These are phyloP conservation scores for Eucalyptus fibrosa DNA, from an alignment of 345 rosid genomes.

Conservation along the genomic window DNA sequence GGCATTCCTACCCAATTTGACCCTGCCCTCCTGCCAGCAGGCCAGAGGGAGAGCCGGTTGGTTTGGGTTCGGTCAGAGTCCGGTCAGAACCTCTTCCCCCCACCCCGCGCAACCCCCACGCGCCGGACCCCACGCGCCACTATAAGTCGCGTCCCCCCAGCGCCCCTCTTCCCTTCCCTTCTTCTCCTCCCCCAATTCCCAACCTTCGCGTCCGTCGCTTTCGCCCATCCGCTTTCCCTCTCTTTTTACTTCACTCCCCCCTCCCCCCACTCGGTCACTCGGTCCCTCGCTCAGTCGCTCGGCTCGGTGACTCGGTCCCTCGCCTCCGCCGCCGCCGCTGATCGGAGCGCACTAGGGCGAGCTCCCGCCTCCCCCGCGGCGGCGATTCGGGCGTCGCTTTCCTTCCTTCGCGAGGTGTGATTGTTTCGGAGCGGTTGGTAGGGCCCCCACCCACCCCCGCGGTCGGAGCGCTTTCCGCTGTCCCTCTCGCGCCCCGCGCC, in stretches of 20 bases:
- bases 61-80: not conserved
- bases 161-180: not conserved
- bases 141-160: not conserved
- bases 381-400: not conserved
- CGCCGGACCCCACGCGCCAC: constrained; percentile 4
- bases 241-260: not conserved
- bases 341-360: not conserved
- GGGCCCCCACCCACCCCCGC: not conserved
- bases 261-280: not conserved
- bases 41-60: not conserved
- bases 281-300: not conserved
- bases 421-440: not conserved
- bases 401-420: not conserved
- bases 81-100: not conserved
- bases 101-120: not conserved
- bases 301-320: not conserved
- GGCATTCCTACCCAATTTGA: not conserved
- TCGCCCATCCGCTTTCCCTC: not conserved
- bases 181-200: not conserved
- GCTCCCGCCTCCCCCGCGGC: not conserved
- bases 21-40: not conserved
- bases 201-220: not conserved
- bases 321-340: not conserved
- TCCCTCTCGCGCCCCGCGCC: not conserved
- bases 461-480: not conserved